These are phyloP conservation scores for Tephrocybe sp. DNA, from an alignment of 768 basidiomycete genomes.

Conservation along the genomic window DNA sequence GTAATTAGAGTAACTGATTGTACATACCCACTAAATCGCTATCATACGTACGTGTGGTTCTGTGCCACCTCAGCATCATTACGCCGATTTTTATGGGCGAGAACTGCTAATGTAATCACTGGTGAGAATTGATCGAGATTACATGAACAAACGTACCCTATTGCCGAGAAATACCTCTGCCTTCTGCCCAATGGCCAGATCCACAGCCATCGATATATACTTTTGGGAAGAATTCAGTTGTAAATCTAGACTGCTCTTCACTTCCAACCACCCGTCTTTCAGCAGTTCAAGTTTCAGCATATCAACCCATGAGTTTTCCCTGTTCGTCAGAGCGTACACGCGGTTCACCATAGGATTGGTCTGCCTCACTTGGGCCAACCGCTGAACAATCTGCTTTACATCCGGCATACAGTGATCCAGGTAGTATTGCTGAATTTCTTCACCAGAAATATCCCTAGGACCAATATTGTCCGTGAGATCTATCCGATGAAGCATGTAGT, in stretches of 20 bases:
- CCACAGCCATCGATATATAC: constrained; percentile 55
- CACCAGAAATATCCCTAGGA: too few relatives aligned
- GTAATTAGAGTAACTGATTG: too few relatives aligned
- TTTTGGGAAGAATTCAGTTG: constrained; percentile 50
- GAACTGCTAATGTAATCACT: too few relatives aligned
- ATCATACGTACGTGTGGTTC: too few relatives aligned
- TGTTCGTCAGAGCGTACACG: constrained; percentile 69
- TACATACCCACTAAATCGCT: too few relatives aligned
- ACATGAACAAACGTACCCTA: constrained; percentile 37
- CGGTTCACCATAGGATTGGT: constrained; percentile 34
- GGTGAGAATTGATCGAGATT: too few relatives aligned
- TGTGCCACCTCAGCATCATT: too few relatives aligned
- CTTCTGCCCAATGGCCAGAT: constrained; percentile 65
- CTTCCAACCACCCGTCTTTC: constrained; percentile 40
- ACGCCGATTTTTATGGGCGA: too few relatives aligned
- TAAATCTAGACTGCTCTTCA: constrained; percentile 56
- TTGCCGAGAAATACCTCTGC: constrained; percentile 70
- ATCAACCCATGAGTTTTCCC: constrained; percentile 42
- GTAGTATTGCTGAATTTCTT: constrained; percentile 33
- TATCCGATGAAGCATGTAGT: constrained; percentile 7
- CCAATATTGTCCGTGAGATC: neutral
- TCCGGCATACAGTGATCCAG: constrained; percentile 51
- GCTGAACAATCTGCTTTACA: constrained; percentile 43
- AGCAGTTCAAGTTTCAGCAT: constrained; percentile 41
- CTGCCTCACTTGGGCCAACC: constrained; percentile 29